These are phyloP conservation scores for Entomortierella lignicola DNA, from an alignment of 192 early-diverging fungal genomes.

Conservation along the genomic window DNA sequence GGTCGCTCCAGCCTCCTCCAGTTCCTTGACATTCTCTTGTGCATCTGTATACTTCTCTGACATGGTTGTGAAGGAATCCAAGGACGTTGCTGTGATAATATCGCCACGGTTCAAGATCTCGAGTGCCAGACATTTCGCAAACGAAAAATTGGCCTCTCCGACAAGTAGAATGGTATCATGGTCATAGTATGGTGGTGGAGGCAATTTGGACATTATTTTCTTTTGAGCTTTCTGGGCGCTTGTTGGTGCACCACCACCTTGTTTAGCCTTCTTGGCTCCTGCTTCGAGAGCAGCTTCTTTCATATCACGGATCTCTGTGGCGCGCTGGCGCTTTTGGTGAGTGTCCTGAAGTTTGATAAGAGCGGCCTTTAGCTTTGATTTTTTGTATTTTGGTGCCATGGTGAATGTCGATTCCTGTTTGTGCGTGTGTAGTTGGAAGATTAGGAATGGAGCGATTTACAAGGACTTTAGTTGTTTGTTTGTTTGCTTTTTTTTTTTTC, in stretches of 20 bases:
- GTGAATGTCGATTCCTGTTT: background rate
- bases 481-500: slow-evolving; percentile 27
- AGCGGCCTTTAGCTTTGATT: slow-evolving; percentile 44
- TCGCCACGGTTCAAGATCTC: slow-evolving; percentile 65
- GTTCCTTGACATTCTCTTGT: slow-evolving; percentile 69
- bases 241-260: background rate
- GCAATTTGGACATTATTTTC: slow-evolving; percentile 40
- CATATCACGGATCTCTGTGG: slow-evolving; percentile 40
- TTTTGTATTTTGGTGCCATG: slow-evolving; percentile 49
- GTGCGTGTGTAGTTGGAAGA: background rate
- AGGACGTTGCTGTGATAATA: slow-evolving; percentile 80
- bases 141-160: slow-evolving; percentile 97
- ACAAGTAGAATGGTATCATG: slow-evolving; percentile 77
- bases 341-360: slow-evolving; percentile 39
- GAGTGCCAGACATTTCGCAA: slow-evolving; percentile 77
- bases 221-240: slow-evolving; percentile 31
- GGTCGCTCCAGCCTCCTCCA: slow-evolving; percentile 71
- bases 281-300: slow-evolving; percentile 31
- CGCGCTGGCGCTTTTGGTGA: slow-evolving; percentile 41
- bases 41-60: slow-evolving; percentile 83
- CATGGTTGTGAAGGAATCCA: slow-evolving; percentile 75
- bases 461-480: background rate
- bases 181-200: slow-evolving; percentile 61
- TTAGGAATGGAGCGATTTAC: background rate
- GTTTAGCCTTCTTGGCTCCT: slow-evolving; percentile 21